A percentile compares a stretch with the other conserved stretches of the same genome.
Evolutionary conservation across 805 yeast species (phyloP).

Genomic region (Yamadazyma akitaensis): DNA sequence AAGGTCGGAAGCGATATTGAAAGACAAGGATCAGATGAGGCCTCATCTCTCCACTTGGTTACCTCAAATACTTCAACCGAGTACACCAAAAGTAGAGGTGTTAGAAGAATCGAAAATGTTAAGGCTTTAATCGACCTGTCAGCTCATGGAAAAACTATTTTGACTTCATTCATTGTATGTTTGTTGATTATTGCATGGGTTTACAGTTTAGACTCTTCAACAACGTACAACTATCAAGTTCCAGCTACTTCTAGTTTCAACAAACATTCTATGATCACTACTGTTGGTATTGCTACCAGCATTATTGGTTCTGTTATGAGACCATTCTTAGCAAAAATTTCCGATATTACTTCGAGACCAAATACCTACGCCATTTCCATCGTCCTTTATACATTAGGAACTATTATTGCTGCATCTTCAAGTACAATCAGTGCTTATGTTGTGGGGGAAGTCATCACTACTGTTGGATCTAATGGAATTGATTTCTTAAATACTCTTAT

Average conservation of each 20-base stretch:
- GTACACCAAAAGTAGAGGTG: conserved; percentile 17
- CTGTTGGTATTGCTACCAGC: conserved; percentile 20
- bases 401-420: conserved; percentile 20
- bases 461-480: conserved; percentile 22
- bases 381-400: conserved; percentile 20
- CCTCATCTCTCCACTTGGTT: conserved; percentile 6
- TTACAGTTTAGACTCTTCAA: conserved; percentile 25
- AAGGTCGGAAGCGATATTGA: background rate
- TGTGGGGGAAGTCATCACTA: conserved; percentile 21
- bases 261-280: conserved; percentile 21
- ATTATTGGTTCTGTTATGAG: conserved; percentile 21
- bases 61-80: conserved; percentile 9
- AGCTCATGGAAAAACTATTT: conserved; percentile 13
- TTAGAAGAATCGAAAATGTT: conserved; percentile 22
- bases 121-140: conserved; percentile 7
- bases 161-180: conserved; percentile 11
- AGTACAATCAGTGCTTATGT: conserved; percentile 21
- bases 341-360: conserved; percentile 25
- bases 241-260: conserved; percentile 23
- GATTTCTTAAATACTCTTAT: conserved; percentile 15
- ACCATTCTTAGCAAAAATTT: conserved; percentile 22
- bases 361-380: conserved; percentile 17
- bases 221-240: conserved; percentile 33
- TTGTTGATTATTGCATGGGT: conserved; percentile 26
- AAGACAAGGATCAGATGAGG: background rate